phyloP scores from a whole-genome alignment of 164 flowering plant genomes.

The Brasenia schreberi region DNA sequence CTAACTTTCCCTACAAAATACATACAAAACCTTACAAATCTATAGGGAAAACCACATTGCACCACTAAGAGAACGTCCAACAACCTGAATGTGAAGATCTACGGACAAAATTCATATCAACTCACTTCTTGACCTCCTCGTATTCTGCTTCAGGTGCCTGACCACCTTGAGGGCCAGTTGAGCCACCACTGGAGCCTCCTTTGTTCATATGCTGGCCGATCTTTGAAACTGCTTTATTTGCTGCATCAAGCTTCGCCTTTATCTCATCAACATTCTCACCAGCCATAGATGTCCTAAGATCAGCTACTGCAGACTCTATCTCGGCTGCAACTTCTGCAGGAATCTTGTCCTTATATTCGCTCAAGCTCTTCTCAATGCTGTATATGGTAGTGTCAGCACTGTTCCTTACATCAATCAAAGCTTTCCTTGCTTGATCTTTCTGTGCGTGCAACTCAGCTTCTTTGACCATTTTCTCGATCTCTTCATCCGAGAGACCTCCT shows the following conservation, averaged over 20 bases:
- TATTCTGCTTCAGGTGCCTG: slow-evolving; percentile 14
- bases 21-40: too few relatives aligned
- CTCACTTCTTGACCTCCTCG: slow-evolving; percentile 11
- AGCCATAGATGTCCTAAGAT: slow-evolving; percentile 4
- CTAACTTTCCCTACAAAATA: too few relatives aligned
- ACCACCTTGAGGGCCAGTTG: slow-evolving; percentile 1
- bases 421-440: slow-evolving; percentile 8
- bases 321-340: slow-evolving; percentile 5
- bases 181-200: slow-evolving; percentile 6
- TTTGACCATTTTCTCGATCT: neutral
- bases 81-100: too few relatives aligned
- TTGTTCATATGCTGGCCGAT: slow-evolving; percentile 10
- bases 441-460: slow-evolving; percentile 10
- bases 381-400: slow-evolving; percentile 7
- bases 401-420: slow-evolving; percentile 5
- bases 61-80: too few relatives aligned
- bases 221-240: slow-evolving; percentile 12
- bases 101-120: too few relatives aligned
- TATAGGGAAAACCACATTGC: too few relatives aligned
- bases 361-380: slow-evolving; percentile 8
- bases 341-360: slow-evolving; percentile 5
- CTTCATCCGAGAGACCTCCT: too few relatives aligned
- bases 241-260: slow-evolving; percentile 8
- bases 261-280: slow-evolving; percentile 7
- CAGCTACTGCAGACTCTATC: slow-evolving; percentile 5